phyloP scores from a whole-genome alignment of 352 stramenopile species.

The Phytophthora agathidicida region DNA sequence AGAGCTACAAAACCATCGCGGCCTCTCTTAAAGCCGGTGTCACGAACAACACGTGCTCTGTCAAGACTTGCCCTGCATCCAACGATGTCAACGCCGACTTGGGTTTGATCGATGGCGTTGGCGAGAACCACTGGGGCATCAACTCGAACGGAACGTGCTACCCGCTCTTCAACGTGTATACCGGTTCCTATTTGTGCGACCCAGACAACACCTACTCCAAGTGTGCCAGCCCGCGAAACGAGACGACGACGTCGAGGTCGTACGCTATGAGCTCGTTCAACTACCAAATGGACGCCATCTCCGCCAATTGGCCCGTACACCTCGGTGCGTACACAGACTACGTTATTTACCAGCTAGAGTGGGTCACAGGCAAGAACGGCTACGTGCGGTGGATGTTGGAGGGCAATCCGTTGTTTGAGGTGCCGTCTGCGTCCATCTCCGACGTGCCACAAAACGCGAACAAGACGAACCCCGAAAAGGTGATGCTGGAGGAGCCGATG shows the following conservation, averaged over 20 bases:
- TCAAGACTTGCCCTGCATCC: constrained; percentile 39
- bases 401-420: constrained; percentile 82
- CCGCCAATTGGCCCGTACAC: constrained; percentile 77
- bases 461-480: constrained; percentile 47
- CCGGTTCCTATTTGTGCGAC: constrained; percentile 19
- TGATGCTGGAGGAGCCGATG: constrained; percentile 92
- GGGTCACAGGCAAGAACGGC: constrained; percentile 41
- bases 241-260: constrained; percentile 46
- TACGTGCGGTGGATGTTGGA: constrained; percentile 70
- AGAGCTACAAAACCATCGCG: constrained; percentile 33
- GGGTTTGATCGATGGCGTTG: constrained; percentile 33
- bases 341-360: constrained; percentile 28
- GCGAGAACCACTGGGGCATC: constrained; percentile 23
- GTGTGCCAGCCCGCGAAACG: constrained; percentile 48
- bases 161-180: constrained; percentile 26
- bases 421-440: constrained; percentile 55
- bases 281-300: constrained; percentile 41
- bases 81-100: constrained; percentile 55
- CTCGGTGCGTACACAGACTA: constrained; percentile 66
- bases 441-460: constrained; percentile 47
- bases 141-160: constrained; percentile 32
- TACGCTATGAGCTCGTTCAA: constrained; percentile 45
- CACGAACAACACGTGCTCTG: constrained; percentile 43
- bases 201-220: constrained; percentile 38
- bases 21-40: constrained; percentile 43